Base-by-base conservation (phyloP, 768 basidiomycete species). In the Lepiota venenata region DNA sequence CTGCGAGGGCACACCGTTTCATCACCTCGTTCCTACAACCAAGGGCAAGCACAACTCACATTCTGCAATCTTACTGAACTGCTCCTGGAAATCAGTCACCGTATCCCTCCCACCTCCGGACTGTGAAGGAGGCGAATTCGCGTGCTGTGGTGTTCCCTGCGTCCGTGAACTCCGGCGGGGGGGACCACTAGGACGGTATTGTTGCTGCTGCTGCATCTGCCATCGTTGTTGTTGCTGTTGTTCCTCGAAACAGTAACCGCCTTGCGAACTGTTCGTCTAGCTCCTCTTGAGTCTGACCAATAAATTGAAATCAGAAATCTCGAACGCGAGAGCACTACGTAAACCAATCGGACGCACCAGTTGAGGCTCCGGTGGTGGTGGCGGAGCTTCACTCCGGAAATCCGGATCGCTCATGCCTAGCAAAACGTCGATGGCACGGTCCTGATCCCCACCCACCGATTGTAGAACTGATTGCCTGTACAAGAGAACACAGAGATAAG, bases 361-460 rank as follows among this genome's bases (percentile, higher is more conserved):
- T n/a, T 56, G 43, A 42, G 56, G 58, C 2, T 59, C 57, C n/a
- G 61, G 44, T 57, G 58, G 8, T 58, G 56, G 60, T 12, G 74
- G 8, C 58, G 56, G 60, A 11, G 74, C 64, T 3, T 83, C 74
- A 43, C 71, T 69, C 52, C 64, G 75, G 63, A 87, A 92, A 6
- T 84, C 76, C 1, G 91, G 91, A 69, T 94, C 92, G 69, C 79
- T 91, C 91, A 94, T 93, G 9, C 85, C 87, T 6, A 94, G 78
- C 8, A 94, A 74, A 1, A 77, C 71, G 61, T 93, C 91, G 52
- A 93, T 77, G 4, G 91, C 91, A 25, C 76, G 78, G 57, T 89
- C 89, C 58, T 91, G 83, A 59, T 89, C 73, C 10, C 84, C 78
- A n/a, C 73, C 63, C 4, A 86, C 87, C 5, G 85, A 86, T 55